Conservation (phyloP, 2,329 filamentous ascomycete genomes). For the Rutstroemia sp. region DNA sequence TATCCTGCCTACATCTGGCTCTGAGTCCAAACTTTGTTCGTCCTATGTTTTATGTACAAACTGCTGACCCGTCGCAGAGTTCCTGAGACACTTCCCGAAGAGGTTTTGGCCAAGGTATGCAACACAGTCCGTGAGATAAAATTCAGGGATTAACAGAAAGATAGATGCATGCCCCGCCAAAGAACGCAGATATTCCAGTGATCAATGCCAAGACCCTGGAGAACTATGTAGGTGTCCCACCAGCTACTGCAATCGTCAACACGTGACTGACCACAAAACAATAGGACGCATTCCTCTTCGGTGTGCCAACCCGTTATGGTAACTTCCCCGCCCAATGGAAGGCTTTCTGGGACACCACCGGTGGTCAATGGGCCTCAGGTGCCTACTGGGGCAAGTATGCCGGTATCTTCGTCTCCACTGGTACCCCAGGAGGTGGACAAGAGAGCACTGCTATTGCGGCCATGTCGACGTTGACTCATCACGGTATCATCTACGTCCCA, state of each 20-base stretch:
- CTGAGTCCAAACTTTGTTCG: background rate
- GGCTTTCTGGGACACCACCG: slow-evolving; percentile 78
- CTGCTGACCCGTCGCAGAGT: slow-evolving; percentile 35
- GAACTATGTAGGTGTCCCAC: slow-evolving; percentile 41
- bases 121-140: too few species aligned
- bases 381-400: slow-evolving; percentile 82
- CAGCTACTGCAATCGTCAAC: background rate
- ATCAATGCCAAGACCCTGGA: slow-evolving; percentile 53
- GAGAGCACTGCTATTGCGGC: slow-evolving; percentile 76
- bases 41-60: background rate
- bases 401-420: slow-evolving; percentile 87
- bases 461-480: slow-evolving; percentile 83
- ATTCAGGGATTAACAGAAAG: too few species aligned
- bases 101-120: slow-evolving; percentile 62
- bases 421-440: slow-evolving; percentile 78
- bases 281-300: slow-evolving; percentile 77
- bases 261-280: background rate
- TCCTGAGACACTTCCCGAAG: slow-evolving; percentile 75
- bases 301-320: slow-evolving; percentile 92
- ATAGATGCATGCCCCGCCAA: slow-evolving; percentile 76
- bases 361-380: slow-evolving; percentile 73
- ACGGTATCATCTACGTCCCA: slow-evolving; percentile 95
- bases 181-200: slow-evolving; percentile 57
- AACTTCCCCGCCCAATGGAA: slow-evolving; percentile 98
- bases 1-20: background rate